Evolutionary conservation across 257 asterid species (phyloP).

Genomic region (Eustoma russellianum): DNA sequence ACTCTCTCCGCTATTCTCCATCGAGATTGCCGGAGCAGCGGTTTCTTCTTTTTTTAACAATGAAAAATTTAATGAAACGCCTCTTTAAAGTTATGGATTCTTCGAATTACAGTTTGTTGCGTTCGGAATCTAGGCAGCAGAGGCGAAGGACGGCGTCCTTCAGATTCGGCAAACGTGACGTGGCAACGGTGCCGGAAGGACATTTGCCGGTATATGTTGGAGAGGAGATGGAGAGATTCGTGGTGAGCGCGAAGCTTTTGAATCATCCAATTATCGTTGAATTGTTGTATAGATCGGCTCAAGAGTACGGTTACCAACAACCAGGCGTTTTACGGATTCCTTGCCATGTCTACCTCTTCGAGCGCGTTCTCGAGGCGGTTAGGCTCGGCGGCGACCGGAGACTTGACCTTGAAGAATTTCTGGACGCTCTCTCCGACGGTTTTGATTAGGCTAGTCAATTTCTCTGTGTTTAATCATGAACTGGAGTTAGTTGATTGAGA

Average conservation of each 20-base stretch:
- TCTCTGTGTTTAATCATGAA: neutral
- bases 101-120: constrained; percentile 39
- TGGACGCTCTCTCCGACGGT: constrained; percentile 32
- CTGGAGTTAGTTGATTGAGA: neutral
- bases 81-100: constrained; percentile 69
- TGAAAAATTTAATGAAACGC: constrained; percentile 64
- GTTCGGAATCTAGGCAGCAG: constrained; percentile 32
- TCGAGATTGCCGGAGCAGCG: neutral
- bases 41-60: constrained; percentile 3
- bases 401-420: constrained; percentile 42
- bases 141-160: constrained; percentile 18
- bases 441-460: neutral
- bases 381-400: constrained; percentile 29
- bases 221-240: constrained; percentile 83
- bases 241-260: constrained; percentile 69
- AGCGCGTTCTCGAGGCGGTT: constrained; percentile 71
- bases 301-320: constrained; percentile 83
- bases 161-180: constrained; percentile 15
- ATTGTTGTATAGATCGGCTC: constrained; percentile 63
- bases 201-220: constrained; percentile 94
- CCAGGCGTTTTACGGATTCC: constrained; percentile 78
- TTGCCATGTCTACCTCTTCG: constrained; percentile 67
- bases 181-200: constrained; percentile 52
- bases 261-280: constrained; percentile 69
- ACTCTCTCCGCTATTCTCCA: neutral